phyloP scores from a whole-genome alignment of 129 eudicot species.

The Artemisia annua region DNA sequence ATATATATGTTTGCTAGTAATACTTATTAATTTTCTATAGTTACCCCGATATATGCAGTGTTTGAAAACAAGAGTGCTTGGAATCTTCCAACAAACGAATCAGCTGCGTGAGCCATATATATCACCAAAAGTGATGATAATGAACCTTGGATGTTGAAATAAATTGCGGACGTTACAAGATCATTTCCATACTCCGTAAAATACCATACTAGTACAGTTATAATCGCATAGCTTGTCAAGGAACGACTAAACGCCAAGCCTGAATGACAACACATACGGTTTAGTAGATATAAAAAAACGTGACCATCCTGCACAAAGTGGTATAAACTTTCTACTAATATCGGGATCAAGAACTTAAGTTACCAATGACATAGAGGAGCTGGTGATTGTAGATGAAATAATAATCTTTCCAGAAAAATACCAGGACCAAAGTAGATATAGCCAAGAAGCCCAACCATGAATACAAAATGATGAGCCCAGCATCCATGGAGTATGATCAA shows the following conservation, averaged over 20 bases:
- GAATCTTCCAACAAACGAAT: conserved; percentile 16
- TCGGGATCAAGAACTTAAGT: background rate
- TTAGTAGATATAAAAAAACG: no score
- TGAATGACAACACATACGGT: background rate
- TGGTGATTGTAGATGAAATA: conserved; percentile 20
- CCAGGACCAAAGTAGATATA: background rate
- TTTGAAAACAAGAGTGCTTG: conserved; percentile 17
- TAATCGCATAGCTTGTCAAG: conserved; percentile 18
- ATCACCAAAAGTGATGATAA: conserved; percentile 21
- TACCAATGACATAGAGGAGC: conserved; percentile 10
- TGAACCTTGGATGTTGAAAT: conserved; percentile 14
- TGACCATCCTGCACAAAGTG: no score
- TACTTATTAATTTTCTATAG: background rate
- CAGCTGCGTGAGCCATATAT: conserved; percentile 22
- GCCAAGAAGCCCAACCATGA: conserved; percentile 2
- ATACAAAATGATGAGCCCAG: conserved; percentile 5
- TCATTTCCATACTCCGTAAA: background rate
- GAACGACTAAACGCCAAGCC: conserved; percentile 19
- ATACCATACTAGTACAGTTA: conserved; percentile 7
- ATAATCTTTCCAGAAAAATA: conserved; percentile 5
- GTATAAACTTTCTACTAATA: no score
- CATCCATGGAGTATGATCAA: conserved; percentile 15
- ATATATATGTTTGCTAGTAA: background rate
- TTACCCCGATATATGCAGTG: conserved; percentile 22
- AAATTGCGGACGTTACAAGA: conserved; percentile 10